Evolutionary conservation across 2,329 filamentous ascomycete species (phyloP).

Genomic region (Plectosphaerella cucumerina): DNA sequence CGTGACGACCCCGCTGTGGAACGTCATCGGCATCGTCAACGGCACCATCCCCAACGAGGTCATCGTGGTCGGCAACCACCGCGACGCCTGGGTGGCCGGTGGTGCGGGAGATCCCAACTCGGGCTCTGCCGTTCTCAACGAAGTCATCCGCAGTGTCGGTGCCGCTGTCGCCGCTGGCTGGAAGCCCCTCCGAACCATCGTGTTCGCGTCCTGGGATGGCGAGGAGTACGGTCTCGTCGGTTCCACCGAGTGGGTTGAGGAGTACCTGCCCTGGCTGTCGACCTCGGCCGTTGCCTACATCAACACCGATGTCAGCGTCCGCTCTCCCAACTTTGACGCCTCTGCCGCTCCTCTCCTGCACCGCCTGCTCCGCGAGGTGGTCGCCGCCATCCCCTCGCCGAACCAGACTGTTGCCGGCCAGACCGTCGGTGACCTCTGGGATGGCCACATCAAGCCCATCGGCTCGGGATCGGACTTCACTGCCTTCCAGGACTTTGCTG

Average conservation of each 20-base stretch:
- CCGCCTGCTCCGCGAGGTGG: conserved; percentile 65
- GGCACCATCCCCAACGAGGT: conserved; percentile 82
- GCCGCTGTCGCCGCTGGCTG: conserved; percentile 58
- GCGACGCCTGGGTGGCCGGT: conserved; percentile 87
- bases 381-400: conserved; percentile 59
- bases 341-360: conserved; percentile 73
- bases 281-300: conserved; percentile 74
- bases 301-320: conserved; percentile 75
- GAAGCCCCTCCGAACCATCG: conserved; percentile 75
- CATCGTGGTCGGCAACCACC: conserved; percentile 85
- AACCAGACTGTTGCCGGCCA: conserved; percentile 72
- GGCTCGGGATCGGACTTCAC: conserved; percentile 73
- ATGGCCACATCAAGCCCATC: conserved; percentile 58
- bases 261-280: conserved; percentile 77
- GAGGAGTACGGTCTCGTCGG: conserved; percentile 85
- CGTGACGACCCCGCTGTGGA: conserved; percentile 77
- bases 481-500: conserved; percentile 69
- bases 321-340: conserved; percentile 59
- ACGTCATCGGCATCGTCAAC: conserved; percentile 90
- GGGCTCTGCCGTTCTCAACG: conserved; percentile 74
- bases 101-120: conserved; percentile 80
- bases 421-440: conserved; percentile 67
- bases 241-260: conserved; percentile 90
- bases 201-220: conserved; percentile 80
- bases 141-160: conserved; percentile 72